A percentile compares a stretch with the other conserved stretches of the same genome.
phyloP scores from a whole-genome alignment of 1,139 yeast species.

The Yamadazyma atmosphaerica region DNA sequence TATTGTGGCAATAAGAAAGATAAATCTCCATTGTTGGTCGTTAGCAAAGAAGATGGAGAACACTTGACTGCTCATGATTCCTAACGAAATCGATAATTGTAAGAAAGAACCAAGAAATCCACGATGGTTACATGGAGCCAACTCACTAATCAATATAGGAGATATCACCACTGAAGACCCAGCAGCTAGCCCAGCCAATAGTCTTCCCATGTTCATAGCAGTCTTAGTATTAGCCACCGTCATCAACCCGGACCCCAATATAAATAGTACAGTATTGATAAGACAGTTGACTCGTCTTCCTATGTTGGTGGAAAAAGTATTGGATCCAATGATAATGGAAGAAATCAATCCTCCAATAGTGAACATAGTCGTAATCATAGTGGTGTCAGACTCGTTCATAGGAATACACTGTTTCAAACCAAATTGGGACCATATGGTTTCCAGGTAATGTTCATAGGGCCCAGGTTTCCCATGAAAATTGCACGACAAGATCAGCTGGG shows the following conservation, averaged over 20 bases:
- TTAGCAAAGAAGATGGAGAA: slow-evolving; percentile 34
- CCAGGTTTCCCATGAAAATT: slow-evolving; percentile 21
- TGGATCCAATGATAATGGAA: slow-evolving; percentile 32
- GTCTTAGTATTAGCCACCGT: slow-evolving; percentile 21
- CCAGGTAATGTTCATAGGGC: slow-evolving; percentile 21
- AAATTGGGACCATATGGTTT: slow-evolving; percentile 27
- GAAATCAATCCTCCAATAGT: slow-evolving; percentile 39
- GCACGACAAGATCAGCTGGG: slow-evolving; percentile 63
- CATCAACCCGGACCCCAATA: slow-evolving; percentile 30
- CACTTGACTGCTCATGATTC: slow-evolving; percentile 34
- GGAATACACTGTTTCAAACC: slow-evolving; percentile 32
- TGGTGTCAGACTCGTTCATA: slow-evolving; percentile 23
- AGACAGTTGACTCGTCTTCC: slow-evolving; percentile 31
- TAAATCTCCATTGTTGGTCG: slow-evolving; percentile 35
- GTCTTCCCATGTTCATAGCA: slow-evolving; percentile 28
- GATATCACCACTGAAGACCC: slow-evolving; percentile 39
- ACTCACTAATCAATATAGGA: slow-evolving; percentile 39
- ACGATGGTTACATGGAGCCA: slow-evolving; percentile 39
- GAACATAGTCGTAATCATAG: slow-evolving; percentile 36
- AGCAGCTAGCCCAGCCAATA: slow-evolving; percentile 38
- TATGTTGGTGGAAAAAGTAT: slow-evolving; percentile 21
- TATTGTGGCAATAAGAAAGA: slow-evolving; percentile 27
- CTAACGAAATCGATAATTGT: slow-evolving; percentile 38
- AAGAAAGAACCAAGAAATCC: slow-evolving; percentile 40
- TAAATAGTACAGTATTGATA: slow-evolving; percentile 24